phyloP scores from a whole-genome alignment of 192 early-diverging fungal species.

The Entomortierella chlamydospora region DNA sequence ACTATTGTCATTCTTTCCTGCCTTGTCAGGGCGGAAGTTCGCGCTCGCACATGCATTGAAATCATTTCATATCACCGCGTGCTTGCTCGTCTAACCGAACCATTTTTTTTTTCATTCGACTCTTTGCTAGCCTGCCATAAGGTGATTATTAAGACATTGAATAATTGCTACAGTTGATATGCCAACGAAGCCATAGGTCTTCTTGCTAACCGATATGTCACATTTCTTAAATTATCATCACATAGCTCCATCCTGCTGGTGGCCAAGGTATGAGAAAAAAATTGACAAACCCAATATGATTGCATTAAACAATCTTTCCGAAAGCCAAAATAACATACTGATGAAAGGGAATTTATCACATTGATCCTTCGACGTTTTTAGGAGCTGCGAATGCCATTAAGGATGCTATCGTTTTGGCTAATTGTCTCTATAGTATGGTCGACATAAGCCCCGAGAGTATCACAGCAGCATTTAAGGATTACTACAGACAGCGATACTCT shows the following conservation, averaged over 20 bases:
- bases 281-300: neutral
- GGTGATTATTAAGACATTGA: too few species aligned
- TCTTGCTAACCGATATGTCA: neutral
- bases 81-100: too few species aligned
- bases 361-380: too few species aligned
- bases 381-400: slow-evolving; percentile 29
- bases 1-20: neutral
- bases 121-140: too few species aligned
- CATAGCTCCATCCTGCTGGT: neutral
- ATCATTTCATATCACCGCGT: neutral
- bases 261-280: neutral
- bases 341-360: too few species aligned
- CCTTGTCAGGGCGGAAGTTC: too few species aligned
- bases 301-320: neutral
- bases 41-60: too few species aligned
- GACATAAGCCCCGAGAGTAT: neutral
- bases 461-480: slow-evolving; percentile 18
- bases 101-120: too few species aligned
- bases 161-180: too few species aligned
- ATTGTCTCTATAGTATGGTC: slow-evolving; percentile 16
- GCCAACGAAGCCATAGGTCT: neutral
- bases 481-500: slow-evolving; percentile 9
- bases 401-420: slow-evolving; percentile 31
- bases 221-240: neutral
- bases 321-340: neutral